Evolutionary conservation across 495 filamentous ascomycete genomes (phyloP).

Genomic region (Xylaria grammica): DNA sequence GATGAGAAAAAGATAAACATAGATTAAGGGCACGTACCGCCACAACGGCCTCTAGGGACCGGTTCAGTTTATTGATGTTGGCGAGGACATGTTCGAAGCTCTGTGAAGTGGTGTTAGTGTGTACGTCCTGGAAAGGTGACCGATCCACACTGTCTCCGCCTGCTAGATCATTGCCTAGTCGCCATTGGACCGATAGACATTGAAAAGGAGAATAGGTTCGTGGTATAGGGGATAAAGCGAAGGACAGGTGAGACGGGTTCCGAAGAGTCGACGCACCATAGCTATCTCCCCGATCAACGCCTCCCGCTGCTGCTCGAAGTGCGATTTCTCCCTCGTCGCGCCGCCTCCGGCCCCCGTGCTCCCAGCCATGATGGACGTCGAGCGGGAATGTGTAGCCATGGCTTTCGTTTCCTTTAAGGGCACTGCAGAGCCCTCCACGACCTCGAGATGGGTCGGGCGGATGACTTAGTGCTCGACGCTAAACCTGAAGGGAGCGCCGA

Average conservation of each 20-base stretch:
- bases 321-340: constrained; percentile 43
- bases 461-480: too few species aligned
- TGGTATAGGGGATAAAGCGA: not conserved
- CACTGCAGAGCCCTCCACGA: too few species aligned
- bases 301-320: constrained; percentile 83
- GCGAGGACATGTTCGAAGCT: constrained; percentile 92
- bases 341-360: constrained; percentile 15
- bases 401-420: too few species aligned
- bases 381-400: constrained; percentile 46
- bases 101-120: constrained; percentile 45
- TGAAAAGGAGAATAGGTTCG: not conserved
- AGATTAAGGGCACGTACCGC: constrained; percentile 58
- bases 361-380: constrained; percentile 35
- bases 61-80: constrained; percentile 94
- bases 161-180: too few species aligned
- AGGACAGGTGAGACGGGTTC: constrained; percentile 15
- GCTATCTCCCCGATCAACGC: constrained; percentile 80
- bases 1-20: not conserved
- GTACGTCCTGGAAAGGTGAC: too few species aligned
- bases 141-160: too few species aligned
- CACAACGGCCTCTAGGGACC: constrained; percentile 90
- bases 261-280: constrained; percentile 56
- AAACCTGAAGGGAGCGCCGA: too few species aligned
- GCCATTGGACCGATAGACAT: too few species aligned
- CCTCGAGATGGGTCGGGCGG: too few species aligned